These are phyloP conservation scores for Magnolia changhungtana DNA, from an alignment of 164 flowering plant species.

Conservation along the genomic window DNA sequence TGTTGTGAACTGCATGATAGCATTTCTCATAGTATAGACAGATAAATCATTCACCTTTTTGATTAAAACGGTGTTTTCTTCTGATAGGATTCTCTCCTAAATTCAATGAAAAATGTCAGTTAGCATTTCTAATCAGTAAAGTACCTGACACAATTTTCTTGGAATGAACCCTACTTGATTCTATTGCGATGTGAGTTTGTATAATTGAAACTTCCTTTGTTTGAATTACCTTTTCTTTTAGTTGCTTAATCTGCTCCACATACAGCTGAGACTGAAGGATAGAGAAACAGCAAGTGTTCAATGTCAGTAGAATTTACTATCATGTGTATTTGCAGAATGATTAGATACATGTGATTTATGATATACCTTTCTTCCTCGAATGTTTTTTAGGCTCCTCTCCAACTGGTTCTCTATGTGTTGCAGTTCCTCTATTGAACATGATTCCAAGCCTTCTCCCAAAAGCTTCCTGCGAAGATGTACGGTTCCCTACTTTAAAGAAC, in stretches of 20 bases:
- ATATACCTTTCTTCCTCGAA: constrained; percentile 60
- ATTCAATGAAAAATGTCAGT: constrained; percentile 4
- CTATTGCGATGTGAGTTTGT: neutral
- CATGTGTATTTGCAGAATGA: neutral
- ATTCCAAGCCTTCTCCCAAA: constrained; percentile 59
- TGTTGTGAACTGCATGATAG: too few species aligned
- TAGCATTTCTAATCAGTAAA: neutral
- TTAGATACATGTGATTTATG: too few species aligned
- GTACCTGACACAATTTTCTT: neutral
- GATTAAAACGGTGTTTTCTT: constrained; percentile 54
- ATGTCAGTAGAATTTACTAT: neutral
- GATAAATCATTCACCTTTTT: constrained; percentile 43
- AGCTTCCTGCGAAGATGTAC: constrained; percentile 44
- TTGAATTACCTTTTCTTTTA: constrained; percentile 56
- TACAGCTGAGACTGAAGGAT: constrained; percentile 54
- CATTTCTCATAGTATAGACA: too few species aligned
- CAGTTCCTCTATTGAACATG: constrained; percentile 62
- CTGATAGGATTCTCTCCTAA: constrained; percentile 55
- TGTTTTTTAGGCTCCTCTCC: constrained; percentile 49
- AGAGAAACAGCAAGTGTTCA: neutral
- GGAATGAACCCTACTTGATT: neutral
- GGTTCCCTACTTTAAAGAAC: neutral
- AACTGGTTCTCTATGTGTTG: constrained; percentile 60
- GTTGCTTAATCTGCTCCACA: constrained; percentile 50
- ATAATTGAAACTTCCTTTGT: neutral